Conservation (phyloP, 306 rosid species). For the Bauhinia variegata region DNA sequence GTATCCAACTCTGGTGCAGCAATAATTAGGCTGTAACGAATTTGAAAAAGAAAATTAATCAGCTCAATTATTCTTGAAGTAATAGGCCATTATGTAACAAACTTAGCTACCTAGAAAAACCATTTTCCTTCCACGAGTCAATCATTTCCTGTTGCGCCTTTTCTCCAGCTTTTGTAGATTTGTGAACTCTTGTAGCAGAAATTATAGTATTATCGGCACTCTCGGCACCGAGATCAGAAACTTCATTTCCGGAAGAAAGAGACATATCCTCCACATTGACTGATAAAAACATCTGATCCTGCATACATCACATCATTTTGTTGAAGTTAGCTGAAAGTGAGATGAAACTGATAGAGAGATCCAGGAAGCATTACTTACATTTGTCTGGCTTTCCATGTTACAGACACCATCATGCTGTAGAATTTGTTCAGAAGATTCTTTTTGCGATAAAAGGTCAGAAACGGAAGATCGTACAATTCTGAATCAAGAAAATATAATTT, state of each 20-base stretch:
- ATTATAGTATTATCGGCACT: conserved; percentile 26
- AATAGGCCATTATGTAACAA: conserved; percentile 8
- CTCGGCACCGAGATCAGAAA: conserved; percentile 47
- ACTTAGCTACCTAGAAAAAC: conserved; percentile 73
- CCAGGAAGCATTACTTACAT: conserved; percentile 50
- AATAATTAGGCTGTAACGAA: conserved; percentile 66
- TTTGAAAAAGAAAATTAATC: background rate
- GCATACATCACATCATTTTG: conserved; percentile 31
- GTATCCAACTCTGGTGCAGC: conserved; percentile 87
- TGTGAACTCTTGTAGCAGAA: conserved; percentile 48
- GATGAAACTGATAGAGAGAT: conserved; percentile 19
- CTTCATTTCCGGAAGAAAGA: conserved; percentile 42
- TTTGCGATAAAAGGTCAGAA: conserved; percentile 54
- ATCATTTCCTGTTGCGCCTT: conserved; percentile 65
- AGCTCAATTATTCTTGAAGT: conserved; percentile 12
- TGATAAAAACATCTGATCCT: conserved; percentile 53
- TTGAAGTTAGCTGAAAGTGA: conserved; percentile 18
- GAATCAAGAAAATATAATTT: conserved; percentile 34
- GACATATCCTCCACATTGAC: conserved; percentile 50
- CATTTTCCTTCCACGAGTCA: conserved; percentile 81
- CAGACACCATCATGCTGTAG: conserved; percentile 38
- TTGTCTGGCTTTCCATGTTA: conserved; percentile 48
- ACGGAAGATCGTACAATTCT: conserved; percentile 75
- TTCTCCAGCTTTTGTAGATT: conserved; percentile 75
- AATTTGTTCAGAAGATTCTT: conserved; percentile 45